Conservation (phyloP, 371 early-diverging fungal species). For the Mucor piriformis region DNA sequence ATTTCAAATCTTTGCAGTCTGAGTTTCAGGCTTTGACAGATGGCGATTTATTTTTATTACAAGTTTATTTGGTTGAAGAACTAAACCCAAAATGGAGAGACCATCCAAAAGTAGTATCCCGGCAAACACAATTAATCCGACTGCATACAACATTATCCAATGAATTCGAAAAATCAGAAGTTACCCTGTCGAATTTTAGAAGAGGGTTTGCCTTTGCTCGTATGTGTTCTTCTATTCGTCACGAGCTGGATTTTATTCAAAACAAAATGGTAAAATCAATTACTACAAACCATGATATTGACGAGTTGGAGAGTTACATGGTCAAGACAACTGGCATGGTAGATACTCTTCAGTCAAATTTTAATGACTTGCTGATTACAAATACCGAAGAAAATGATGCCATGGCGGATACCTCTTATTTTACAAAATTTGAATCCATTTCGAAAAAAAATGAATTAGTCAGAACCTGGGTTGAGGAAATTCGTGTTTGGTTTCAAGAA, state of each 20-base stretch:
- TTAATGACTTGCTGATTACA: constrained; percentile 27
- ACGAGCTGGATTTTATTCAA: constrained; percentile 50
- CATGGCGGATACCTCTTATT: constrained; percentile 26
- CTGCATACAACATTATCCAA: constrained; percentile 16
- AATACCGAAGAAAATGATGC: not conserved
- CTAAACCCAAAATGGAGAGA: constrained; percentile 12
- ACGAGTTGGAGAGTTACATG: constrained; percentile 39
- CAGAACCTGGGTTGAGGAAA: constrained; percentile 53
- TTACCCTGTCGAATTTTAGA: constrained; percentile 25
- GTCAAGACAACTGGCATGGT: constrained; percentile 34
- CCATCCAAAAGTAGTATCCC: constrained; percentile 16
- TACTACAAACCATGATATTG: constrained; percentile 38
- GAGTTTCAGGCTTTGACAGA: constrained; percentile 33
- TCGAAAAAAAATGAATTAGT: constrained; percentile 38
- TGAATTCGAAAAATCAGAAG: constrained; percentile 31
- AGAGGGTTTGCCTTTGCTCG: constrained; percentile 40
- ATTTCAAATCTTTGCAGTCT: constrained; percentile 36
- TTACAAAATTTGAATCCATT: constrained; percentile 32
- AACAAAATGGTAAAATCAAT: constrained; percentile 44
- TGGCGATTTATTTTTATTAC: constrained; percentile 27
- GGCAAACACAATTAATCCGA: constrained; percentile 23
- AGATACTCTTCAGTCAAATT: constrained; percentile 22
- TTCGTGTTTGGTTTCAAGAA: constrained; percentile 45
- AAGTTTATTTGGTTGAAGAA: constrained; percentile 1
- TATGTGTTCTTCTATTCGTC: constrained; percentile 36